A percentile compares a stretch with the other conserved stretches of the same genome.
Conservation (phyloP, 2,329 filamentous ascomycete species). For the Stagonosporopsis rhizophila region DNA sequence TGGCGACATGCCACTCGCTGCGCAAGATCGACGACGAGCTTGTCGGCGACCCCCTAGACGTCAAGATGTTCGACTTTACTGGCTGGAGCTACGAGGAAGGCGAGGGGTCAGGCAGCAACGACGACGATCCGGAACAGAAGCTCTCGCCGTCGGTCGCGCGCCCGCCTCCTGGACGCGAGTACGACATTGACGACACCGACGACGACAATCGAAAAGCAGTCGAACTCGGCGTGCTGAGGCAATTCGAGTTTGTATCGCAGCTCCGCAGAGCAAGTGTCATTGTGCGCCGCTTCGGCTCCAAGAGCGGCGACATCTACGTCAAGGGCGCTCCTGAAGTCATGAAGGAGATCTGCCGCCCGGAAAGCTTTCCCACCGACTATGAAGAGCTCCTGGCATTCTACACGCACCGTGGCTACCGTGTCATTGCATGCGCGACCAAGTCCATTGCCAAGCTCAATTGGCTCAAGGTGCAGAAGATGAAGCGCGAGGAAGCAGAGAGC, state of each 20-base stretch:
- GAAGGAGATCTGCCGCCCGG: slow-evolving; percentile 85
- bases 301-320: slow-evolving; percentile 86
- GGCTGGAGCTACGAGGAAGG: slow-evolving; percentile 92
- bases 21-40: slow-evolving; percentile 86
- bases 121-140: slow-evolving; percentile 79
- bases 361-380: slow-evolving; percentile 86
- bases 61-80: slow-evolving; percentile 99
- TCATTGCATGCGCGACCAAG: slow-evolving; percentile 93
- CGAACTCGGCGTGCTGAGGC: slow-evolving; percentile 88
- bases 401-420: slow-evolving; percentile 93
- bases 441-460: slow-evolving; percentile 87
- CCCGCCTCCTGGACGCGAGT: slow-evolving; percentile 71
- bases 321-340: slow-evolving; percentile 98
- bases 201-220: slow-evolving; percentile 62
- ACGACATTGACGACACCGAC: slow-evolving; percentile 61
- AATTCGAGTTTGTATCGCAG: slow-evolving; percentile 94
- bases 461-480: slow-evolving; percentile 95
- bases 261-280: slow-evolving; percentile 91
- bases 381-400: slow-evolving; percentile 89
- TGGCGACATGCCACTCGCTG: slow-evolving; percentile 96
- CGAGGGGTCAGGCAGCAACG: slow-evolving; percentile 68
- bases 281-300: slow-evolving; percentile 84
- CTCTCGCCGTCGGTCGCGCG: slow-evolving; percentile 88
- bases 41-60: slow-evolving; percentile 89
- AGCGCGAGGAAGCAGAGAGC: slow-evolving; percentile 81